These are phyloP conservation scores for Capniomyces stellatus DNA, from an alignment of 371 early-diverging fungal genomes.

Conservation along the genomic window DNA sequence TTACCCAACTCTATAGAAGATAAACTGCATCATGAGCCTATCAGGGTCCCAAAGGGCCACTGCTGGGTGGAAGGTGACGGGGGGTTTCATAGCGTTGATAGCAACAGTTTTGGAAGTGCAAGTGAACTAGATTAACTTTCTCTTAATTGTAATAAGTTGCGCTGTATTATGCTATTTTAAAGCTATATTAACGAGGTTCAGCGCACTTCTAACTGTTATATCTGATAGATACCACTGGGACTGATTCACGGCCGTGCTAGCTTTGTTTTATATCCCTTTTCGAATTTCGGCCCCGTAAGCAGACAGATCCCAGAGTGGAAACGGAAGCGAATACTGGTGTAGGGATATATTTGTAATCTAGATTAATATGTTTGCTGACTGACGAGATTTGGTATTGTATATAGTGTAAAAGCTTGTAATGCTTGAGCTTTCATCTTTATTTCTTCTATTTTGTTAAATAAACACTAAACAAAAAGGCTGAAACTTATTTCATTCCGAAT, in stretches of 20 bases:
- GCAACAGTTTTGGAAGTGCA: conserved; percentile 71
- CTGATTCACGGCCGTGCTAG: conserved; percentile 40
- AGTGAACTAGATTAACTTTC: no score
- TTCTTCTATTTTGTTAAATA: no score
- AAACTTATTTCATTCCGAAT: no score
- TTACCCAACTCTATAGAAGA: conserved; percentile 4
- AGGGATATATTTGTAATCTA: not conserved
- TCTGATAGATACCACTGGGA: conserved; percentile 51
- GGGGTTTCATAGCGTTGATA: conserved; percentile 62
- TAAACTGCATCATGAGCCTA: conserved; percentile 10
- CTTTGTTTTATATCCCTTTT: conserved; percentile 45
- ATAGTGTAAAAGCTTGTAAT: no score
- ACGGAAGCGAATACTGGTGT: conserved; percentile 6
- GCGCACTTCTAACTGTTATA: no score
- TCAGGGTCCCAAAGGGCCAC: conserved; percentile 65
- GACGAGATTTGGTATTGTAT: no score
- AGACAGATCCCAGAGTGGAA: conserved; percentile 16
- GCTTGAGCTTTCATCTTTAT: no score
- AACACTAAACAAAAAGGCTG: no score
- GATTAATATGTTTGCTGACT: no score
- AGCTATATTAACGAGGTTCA: no score
- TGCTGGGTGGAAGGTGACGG: conserved; percentile 90
- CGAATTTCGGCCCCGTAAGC: conserved; percentile 33
- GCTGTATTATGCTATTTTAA: no score
- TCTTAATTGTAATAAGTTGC: no score